These are phyloP conservation scores for Theileria parva DNA, from an alignment of 169 alveolate genomes.

Conservation along the genomic window DNA sequence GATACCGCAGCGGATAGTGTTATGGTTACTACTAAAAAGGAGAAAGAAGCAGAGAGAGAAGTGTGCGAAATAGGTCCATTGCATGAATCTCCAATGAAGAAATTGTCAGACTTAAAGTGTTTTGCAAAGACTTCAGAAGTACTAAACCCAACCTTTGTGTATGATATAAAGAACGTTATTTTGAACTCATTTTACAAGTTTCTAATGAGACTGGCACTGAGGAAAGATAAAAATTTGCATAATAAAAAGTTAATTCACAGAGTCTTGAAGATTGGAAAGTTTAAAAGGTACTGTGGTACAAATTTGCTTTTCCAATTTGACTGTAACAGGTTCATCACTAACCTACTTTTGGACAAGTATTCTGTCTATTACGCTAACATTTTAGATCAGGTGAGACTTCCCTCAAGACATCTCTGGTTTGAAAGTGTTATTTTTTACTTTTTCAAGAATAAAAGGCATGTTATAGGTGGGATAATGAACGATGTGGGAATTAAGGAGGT, in stretches of 20 bases:
- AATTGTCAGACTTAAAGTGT: background rate
- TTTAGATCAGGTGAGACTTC: conserved; percentile 31
- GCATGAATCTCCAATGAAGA: background rate
- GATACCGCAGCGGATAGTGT: background rate
- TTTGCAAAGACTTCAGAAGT: background rate
- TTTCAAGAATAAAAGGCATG: conserved; percentile 21
- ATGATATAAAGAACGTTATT: conserved; percentile 8
- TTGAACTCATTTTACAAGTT: conserved; percentile 12
- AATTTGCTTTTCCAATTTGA: background rate
- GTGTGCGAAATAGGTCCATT: background rate
- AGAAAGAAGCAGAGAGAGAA: background rate
- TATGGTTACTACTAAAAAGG: background rate
- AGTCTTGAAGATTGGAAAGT: conserved; percentile 4
- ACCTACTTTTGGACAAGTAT: conserved; percentile 26
- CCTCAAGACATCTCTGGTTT: conserved; percentile 52
- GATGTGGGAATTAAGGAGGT: conserved; percentile 16
- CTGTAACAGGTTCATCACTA: conserved; percentile 17
- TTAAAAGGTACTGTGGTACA: conserved; percentile 8
- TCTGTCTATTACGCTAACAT: conserved; percentile 18
- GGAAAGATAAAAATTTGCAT: background rate
- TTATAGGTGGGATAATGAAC: background rate
- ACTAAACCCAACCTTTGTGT: conserved; percentile 9
- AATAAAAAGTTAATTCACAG: conserved; percentile 15
- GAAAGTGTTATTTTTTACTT: conserved; percentile 34
- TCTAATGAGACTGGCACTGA: conserved; percentile 13